Evolutionary conservation across 108 stramenopile genomes (phyloP), one percentile per base, ranked within the genome.

Genomic region (Cyclotella choctawhatcheeana): DNA sequence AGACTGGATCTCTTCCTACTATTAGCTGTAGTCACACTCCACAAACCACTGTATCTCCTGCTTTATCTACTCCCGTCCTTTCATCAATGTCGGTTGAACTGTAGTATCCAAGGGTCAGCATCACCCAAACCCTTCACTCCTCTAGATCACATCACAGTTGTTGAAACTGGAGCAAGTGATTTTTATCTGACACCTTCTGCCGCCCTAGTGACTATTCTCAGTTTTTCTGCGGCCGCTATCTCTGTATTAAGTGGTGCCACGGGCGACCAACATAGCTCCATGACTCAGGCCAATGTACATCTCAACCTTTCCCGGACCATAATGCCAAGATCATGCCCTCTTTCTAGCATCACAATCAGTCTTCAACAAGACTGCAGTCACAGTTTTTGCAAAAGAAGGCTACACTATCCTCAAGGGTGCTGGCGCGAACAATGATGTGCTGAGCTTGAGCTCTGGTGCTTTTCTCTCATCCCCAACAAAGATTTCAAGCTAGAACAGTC

Each of bases 271-370:
- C 27, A 50, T 47, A 22, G 21, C 31, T 50, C 48, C n/a, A 16
- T 30, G 2, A 6, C 44, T 5, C 64, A 50, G 10, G 64, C 64
- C 1, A n/a, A 47, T 3, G 18, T 50, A 14, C 50, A 31, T 0
- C 64, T 65, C 8, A 16, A 29, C 10, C 64, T 32, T 7, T n/a
- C n/a, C 48, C 47, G 2, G 27, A 18, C 30, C n/a, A n/a, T n/a
- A n/a, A 67, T 13, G 51, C 50, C 29, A 50, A 67, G n/a, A 52
- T 67, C 51, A 67, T 67, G 67, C 67, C 52, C 0, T 43, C 50
- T 14, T 67, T 67, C 67, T 17, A 35, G 16, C 51, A 67, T 37
- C 64, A 5, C 16, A 18, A 32, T 65, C 2, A 43, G 31, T 17
- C 50, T 43, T 26, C 37, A 22, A 53, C 21, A 54, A 32, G 27